Evolutionary conservation across 2,329 filamentous ascomycete species (phyloP).

Genomic region (Aphanocladium album): DNA sequence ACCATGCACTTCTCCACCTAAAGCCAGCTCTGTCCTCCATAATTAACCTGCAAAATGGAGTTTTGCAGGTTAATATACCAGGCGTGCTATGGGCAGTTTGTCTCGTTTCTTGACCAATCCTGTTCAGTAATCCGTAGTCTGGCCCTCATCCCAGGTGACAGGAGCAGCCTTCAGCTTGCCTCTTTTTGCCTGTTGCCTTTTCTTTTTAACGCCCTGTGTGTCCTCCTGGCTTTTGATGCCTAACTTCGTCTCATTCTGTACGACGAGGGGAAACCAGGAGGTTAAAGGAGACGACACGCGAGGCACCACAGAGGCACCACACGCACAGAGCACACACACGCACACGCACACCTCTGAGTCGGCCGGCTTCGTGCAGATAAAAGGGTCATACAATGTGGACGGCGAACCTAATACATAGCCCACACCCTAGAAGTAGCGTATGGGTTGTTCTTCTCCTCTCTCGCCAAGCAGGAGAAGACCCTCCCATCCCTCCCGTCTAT

Average conservation of each 20-base stretch:
- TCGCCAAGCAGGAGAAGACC: background rate
- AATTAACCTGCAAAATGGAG: background rate
- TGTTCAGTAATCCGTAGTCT: constrained; percentile 5
- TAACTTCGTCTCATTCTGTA: background rate
- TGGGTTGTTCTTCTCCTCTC: background rate
- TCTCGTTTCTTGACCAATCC: constrained; percentile 1
- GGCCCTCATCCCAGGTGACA: background rate
- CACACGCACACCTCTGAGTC: background rate
- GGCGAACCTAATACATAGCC: background rate
- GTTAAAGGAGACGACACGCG: background rate
- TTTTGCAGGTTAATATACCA: background rate
- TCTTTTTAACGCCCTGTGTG: constrained; percentile 4
- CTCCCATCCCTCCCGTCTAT: background rate
- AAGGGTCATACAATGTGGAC: constrained; percentile 9
- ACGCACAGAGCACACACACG: background rate
- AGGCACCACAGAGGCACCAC: background rate
- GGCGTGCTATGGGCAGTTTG: background rate
- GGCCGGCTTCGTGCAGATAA: constrained; percentile 5
- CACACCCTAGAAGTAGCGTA: constrained; percentile 4
- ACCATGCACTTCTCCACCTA: constrained; percentile 3
- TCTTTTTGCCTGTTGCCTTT: background rate
- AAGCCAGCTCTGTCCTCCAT: background rate
- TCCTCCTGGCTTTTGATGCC: background rate
- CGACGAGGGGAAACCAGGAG: background rate
- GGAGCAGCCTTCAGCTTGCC: background rate